Evolutionary conservation across 208 protist species (phyloP).

Genomic region (Leishmania turanica): DNA sequence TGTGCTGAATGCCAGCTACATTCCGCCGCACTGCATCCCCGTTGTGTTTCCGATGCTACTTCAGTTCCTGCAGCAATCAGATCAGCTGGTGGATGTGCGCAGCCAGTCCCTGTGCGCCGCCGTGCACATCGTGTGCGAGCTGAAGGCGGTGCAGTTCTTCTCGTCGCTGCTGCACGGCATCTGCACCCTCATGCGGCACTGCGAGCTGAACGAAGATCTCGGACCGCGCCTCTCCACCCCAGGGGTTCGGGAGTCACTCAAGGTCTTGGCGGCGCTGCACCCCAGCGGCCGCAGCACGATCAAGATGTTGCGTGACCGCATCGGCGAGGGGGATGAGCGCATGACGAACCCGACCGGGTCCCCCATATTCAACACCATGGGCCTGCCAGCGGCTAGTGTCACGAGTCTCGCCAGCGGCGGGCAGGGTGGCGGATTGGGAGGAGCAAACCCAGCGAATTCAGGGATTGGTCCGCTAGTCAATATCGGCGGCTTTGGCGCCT

Average conservation of each 20-base stretch:
- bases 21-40: conserved; percentile 89
- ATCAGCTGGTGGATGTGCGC: conserved; percentile 87
- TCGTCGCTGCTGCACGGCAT: conserved; percentile 82
- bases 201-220: conserved; percentile 80
- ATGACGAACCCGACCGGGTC: conserved; percentile 16
- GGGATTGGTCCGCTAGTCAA: not conserved
- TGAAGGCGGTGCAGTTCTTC: conserved; percentile 89
- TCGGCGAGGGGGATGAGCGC: conserved; percentile 56
- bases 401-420: conserved; percentile 14
- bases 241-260: conserved; percentile 77
- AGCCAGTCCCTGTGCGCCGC: conserved; percentile 81
- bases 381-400: conserved; percentile 15
- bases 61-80: conserved; percentile 83
- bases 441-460: conserved; percentile 21
- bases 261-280: conserved; percentile 73
- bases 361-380: conserved; percentile 16
- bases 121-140: conserved; percentile 88
- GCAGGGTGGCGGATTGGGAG: conserved; percentile 1
- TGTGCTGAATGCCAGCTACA: conserved; percentile 85
- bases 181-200: conserved; percentile 84
- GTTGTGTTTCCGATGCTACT: conserved; percentile 87
- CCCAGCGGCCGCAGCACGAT: conserved; percentile 68
- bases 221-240: conserved; percentile 78
- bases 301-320: conserved; percentile 62
- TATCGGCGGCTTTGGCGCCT: conserved; percentile 6